These are phyloP conservation scores for Diaporthe eres DNA, from an alignment of 2,329 filamentous ascomycete species.

Conservation along the genomic window DNA sequence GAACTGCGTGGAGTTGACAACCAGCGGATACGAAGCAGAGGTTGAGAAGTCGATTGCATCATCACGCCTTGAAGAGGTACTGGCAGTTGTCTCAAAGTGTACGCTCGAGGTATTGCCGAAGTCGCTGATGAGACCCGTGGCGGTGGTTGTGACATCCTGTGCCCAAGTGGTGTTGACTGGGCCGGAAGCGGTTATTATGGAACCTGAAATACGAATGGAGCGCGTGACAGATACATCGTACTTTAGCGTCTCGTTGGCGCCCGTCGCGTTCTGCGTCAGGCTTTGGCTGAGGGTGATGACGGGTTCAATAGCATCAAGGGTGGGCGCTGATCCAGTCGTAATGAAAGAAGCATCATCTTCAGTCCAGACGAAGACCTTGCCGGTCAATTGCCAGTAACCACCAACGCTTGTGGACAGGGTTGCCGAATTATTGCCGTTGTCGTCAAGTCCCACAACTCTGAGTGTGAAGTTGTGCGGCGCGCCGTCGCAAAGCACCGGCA, in stretches of 20 bases:
- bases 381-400: slow-evolving; percentile 83
- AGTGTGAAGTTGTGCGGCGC: slow-evolving; percentile 76
- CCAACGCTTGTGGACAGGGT: slow-evolving; percentile 69
- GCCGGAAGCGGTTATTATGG: slow-evolving; percentile 61
- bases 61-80: slow-evolving; percentile 52
- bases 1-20: slow-evolving; percentile 67
- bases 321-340: slow-evolving; percentile 63
- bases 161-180: slow-evolving; percentile 63
- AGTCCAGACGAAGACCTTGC: slow-evolving; percentile 84
- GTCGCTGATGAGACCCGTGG: slow-evolving; percentile 62
- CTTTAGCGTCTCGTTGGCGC: slow-evolving; percentile 70
- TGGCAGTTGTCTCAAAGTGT: not conserved
- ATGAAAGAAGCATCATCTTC: slow-evolving; percentile 64
- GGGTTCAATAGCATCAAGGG: slow-evolving; percentile 54
- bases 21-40: slow-evolving; percentile 68
- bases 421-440: slow-evolving; percentile 63
- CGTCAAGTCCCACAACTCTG: slow-evolving; percentile 74
- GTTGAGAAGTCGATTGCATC: slow-evolving; percentile 51
- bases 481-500: slow-evolving; percentile 78
- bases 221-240: slow-evolving; percentile 72
- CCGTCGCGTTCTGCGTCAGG: slow-evolving; percentile 60
- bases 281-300: slow-evolving; percentile 64
- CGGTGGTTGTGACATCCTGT: slow-evolving; percentile 69
- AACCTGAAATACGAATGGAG: slow-evolving; percentile 66
- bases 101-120: slow-evolving; percentile 46